A percentile compares a stretch with the other conserved stretches of the same genome.
phyloP scores from a whole-genome alignment of 208 protist species.

The Strigomonas oncopelti region DNA sequence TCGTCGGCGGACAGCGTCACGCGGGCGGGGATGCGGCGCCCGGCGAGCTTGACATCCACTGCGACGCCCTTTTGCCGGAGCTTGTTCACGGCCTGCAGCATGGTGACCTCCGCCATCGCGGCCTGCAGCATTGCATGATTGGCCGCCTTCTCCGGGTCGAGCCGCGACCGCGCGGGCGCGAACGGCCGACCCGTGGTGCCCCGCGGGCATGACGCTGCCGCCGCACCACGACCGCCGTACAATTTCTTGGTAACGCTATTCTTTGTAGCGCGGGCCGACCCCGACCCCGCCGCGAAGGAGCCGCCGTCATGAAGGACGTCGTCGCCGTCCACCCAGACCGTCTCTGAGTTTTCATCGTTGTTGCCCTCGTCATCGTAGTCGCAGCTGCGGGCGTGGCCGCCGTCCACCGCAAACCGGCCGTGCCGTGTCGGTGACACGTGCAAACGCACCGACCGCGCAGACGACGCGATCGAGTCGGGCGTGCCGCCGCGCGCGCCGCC shows the following conservation, averaged over 20 bases:
- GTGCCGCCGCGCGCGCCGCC: neutral
- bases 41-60: constrained; percentile 25
- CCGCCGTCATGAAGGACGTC: too few relatives aligned
- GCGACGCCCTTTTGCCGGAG: constrained; percentile 23
- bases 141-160: neutral
- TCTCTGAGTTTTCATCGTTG: too few relatives aligned
- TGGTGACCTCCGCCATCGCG: constrained; percentile 5
- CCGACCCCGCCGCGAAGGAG: too few relatives aligned
- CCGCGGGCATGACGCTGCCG: too few relatives aligned
- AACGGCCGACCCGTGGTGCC: neutral
- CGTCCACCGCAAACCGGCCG: too few relatives aligned
- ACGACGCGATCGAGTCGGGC: neutral
- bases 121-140: constrained; percentile 8
- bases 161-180: neutral
- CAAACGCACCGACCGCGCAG: constrained; percentile 18
- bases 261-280: too few relatives aligned
- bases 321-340: too few relatives aligned
- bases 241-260: too few relatives aligned
- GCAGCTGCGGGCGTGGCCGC: too few relatives aligned
- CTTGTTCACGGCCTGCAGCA: constrained; percentile 15
- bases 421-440: constrained; percentile 30
- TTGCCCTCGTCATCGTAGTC: too few relatives aligned
- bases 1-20: constrained; percentile 37
- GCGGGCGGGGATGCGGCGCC: constrained; percentile 21
- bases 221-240: too few relatives aligned